A percentile compares a stretch with the other conserved stretches of the same genome.
These are phyloP conservation scores for Irpex sp. DNA, from an alignment of 1,284 basidiomycete genomes.

Conservation along the genomic window DNA sequence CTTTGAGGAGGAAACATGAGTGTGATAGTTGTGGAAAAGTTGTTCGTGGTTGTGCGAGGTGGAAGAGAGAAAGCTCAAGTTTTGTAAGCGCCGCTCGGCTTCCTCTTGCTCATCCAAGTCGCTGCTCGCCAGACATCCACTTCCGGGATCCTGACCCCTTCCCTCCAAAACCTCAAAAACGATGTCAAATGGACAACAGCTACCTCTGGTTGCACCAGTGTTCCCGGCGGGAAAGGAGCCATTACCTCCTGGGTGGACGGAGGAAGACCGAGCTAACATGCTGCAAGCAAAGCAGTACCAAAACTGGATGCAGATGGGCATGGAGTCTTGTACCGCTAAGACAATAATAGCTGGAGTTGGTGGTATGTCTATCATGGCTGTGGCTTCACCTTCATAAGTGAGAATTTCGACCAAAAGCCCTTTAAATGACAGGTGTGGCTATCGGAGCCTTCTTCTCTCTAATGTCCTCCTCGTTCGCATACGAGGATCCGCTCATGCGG, in stretches of 20 bases:
- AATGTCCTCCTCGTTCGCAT: slow-evolving; percentile 92
- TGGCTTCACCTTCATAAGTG: background rate
- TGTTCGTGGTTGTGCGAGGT: background rate
- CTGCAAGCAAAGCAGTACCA: slow-evolving; percentile 74
- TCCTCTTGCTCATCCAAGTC: background rate
- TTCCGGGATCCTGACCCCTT: background rate
- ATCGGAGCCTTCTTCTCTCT: slow-evolving; percentile 95
- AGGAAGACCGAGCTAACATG: slow-evolving; percentile 70
- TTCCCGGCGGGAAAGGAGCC: slow-evolving; percentile 67
- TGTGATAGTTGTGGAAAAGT: background rate
- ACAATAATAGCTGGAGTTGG: slow-evolving; percentile 72
- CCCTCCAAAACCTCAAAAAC: background rate
- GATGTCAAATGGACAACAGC: slow-evolving; percentile 14
- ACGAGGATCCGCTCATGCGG: slow-evolving; percentile 88
- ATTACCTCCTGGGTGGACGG: slow-evolving; percentile 75
- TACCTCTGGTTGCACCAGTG: slow-evolving; percentile 40
- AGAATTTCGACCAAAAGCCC: slow-evolving; percentile 20
- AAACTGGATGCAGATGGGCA: slow-evolving; percentile 58
- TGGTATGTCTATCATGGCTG: slow-evolving; percentile 45
- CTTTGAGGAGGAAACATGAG: slow-evolving; percentile 2
- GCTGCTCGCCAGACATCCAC: background rate
- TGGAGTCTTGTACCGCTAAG: slow-evolving; percentile 86
- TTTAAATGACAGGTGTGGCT: slow-evolving; percentile 64
- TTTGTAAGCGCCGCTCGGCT: background rate
- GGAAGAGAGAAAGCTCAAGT: background rate